These are phyloP conservation scores for Tinospora cordifolia DNA, from an alignment of 164 flowering plant genomes.

Conservation along the genomic window DNA sequence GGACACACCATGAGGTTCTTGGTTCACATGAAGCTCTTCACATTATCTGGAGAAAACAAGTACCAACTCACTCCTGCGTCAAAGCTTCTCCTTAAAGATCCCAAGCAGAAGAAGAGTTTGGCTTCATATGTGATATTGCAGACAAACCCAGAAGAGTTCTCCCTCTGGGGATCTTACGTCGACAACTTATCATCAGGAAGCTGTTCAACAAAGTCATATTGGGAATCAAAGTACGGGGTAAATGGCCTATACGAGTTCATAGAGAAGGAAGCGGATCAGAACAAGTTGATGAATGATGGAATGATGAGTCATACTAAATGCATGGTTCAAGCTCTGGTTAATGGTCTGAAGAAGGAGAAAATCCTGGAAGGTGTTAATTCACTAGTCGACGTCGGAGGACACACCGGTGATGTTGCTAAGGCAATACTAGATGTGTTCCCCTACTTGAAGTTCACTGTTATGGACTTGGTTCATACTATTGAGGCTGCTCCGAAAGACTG, in stretches of 20 bases:
- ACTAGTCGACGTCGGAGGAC: conserved; percentile 7
- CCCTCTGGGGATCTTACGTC: neutral
- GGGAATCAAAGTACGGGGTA: neutral
- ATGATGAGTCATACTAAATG: neutral
- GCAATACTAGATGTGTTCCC: neutral
- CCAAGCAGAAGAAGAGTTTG: neutral
- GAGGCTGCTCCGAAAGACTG: neutral
- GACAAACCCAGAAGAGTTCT: neutral
- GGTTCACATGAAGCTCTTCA: conserved; percentile 7
- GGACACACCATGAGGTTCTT: conserved; percentile 4
- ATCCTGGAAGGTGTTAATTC: conserved; percentile 4
- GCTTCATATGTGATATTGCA: neutral
- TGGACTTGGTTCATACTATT: neutral
- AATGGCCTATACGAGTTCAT: neutral
- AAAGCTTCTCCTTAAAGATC: neutral
- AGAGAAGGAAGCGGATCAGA: neutral
- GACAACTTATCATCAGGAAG: neutral
- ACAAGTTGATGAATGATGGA: neutral
- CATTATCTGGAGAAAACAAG: neutral
- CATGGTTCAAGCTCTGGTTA: conserved; percentile 4
- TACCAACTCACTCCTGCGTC: neutral
- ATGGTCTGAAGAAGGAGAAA: neutral
- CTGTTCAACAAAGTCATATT: neutral
- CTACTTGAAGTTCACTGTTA: conserved; percentile 5
- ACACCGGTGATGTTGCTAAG: neutral